Conservation (phyloP, 495 filamentous ascomycete genomes). For the Trichoderma asperelloides region DNA sequence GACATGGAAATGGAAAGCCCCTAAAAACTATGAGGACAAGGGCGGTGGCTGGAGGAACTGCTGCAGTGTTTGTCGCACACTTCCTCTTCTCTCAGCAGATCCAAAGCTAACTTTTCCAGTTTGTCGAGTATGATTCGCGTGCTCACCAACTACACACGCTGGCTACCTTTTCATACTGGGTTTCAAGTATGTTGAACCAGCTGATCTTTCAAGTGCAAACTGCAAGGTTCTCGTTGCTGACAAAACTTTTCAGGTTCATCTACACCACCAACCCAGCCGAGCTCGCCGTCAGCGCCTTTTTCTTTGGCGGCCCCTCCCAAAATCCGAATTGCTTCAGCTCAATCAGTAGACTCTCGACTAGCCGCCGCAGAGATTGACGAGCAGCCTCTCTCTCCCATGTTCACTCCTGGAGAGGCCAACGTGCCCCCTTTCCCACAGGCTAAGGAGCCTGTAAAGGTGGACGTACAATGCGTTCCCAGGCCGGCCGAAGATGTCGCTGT, state of each 20-base stretch:
- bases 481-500: constrained; percentile 81
- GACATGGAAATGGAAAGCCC: constrained; percentile 94
- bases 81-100: not conserved
- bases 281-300: constrained; percentile 57
- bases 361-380: constrained; percentile 52
- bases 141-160: constrained; percentile 82
- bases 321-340: constrained; percentile 70
- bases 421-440: constrained; percentile 32
- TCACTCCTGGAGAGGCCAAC: constrained; percentile 31
- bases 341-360: constrained; percentile 71
- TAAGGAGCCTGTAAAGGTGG: constrained; percentile 66
- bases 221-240: not conserved
- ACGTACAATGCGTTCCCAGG: constrained; percentile 67
- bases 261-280: constrained; percentile 31
- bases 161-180: constrained; percentile 90
- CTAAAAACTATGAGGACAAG: constrained; percentile 71
- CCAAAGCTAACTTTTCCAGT: constrained; percentile 38
- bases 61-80: constrained; percentile 58
- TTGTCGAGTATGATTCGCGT: constrained; percentile 91
- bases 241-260: constrained; percentile 22
- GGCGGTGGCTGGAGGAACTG: constrained; percentile 90
- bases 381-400: constrained; percentile 43
- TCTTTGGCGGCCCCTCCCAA: constrained; percentile 65
- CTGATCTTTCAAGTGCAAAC: not conserved
- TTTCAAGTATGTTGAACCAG: constrained; percentile 53